Evolutionary conservation across 176 grass and related monocot genomes (phyloP).

Genomic region (Triticum turgidum): DNA sequence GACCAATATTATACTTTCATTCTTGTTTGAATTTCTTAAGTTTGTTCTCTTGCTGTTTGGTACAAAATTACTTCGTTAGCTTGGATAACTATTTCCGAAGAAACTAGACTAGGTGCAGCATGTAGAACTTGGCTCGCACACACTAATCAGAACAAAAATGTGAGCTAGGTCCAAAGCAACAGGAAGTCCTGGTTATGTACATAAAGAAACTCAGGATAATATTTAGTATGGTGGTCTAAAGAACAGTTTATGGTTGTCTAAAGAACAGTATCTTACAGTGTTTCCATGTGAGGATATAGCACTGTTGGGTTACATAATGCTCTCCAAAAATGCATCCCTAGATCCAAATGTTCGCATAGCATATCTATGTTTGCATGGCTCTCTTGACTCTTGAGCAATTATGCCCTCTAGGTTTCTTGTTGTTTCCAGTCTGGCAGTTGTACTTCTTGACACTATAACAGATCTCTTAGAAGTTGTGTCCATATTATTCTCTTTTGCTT

Average conservation of each 20-base stretch:
- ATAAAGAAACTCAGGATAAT: constrained; percentile 23
- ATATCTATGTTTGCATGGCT: constrained; percentile 24
- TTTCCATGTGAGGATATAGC: constrained; percentile 43
- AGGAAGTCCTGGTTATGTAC: constrained; percentile 29
- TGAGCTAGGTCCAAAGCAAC: constrained; percentile 24
- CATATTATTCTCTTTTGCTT: constrained; percentile 7
- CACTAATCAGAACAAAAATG: neutral
- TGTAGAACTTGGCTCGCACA: constrained; percentile 11
- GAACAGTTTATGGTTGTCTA: constrained; percentile 34
- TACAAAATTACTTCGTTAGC: neutral
- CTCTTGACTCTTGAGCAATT: constrained; percentile 18
- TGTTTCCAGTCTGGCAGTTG: constrained; percentile 33
- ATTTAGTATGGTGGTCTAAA: constrained; percentile 21
- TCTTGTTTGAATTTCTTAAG: neutral
- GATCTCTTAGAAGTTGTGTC: neutral
- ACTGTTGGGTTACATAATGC: constrained; percentile 36
- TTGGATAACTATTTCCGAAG: constrained; percentile 15
- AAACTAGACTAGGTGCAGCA: constrained; percentile 23
- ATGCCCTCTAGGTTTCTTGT: constrained; percentile 30
- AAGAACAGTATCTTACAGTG: constrained; percentile 43
- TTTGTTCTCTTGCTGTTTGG: constrained; percentile 9
- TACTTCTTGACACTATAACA: constrained; percentile 18
- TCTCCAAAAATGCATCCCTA: constrained; percentile 38
- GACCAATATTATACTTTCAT: neutral
- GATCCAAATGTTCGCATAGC: constrained; percentile 32